These are phyloP conservation scores for Malbranchea zuffiana DNA, from an alignment of 2,329 filamentous ascomycete species.

Conservation along the genomic window DNA sequence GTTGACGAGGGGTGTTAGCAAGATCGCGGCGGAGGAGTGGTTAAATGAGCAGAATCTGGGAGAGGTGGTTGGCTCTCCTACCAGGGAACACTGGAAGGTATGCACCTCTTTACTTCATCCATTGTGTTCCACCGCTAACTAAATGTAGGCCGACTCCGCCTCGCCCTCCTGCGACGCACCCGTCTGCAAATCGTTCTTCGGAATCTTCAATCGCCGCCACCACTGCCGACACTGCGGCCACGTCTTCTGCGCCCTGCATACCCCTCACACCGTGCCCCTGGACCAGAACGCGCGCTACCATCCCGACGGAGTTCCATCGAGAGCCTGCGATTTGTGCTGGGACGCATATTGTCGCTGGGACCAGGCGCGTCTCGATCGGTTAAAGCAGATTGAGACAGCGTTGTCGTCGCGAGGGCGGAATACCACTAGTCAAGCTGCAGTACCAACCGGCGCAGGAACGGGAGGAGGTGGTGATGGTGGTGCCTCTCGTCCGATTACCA, in stretches of 20 bases:
- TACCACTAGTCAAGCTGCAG: too few relatives aligned
- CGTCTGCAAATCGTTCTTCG: conserved; percentile 49
- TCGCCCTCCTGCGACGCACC: conserved; percentile 47
- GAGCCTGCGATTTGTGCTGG: conserved; percentile 52
- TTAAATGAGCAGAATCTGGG: conserved; percentile 43
- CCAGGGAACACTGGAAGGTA: conserved; percentile 56
- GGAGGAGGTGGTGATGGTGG: too few relatives aligned
- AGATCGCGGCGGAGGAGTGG: conserved; percentile 43
- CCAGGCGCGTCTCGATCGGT: conserved; percentile 35
- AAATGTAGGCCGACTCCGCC: conserved; percentile 46
- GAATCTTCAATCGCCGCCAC: conserved; percentile 52
- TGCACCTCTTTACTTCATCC: conserved; percentile 22
- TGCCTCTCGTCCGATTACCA: conserved; percentile 12
- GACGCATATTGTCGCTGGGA: conserved; percentile 49
- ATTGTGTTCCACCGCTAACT: neutral
- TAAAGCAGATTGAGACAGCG: conserved; percentile 40
- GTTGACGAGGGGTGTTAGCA: conserved; percentile 34
- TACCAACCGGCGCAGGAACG: too few relatives aligned
- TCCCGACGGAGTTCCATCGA: conserved; percentile 44
- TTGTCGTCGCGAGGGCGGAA: conserved; percentile 23
- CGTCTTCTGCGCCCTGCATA: conserved; percentile 53
- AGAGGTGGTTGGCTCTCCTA: conserved; percentile 48
- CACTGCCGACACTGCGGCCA: conserved; percentile 58
- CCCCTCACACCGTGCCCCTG: conserved; percentile 46
- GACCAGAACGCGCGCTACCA: conserved; percentile 56